Conservation (phyloP, 805 yeast genomes). For the Saturnispora dispora region DNA sequence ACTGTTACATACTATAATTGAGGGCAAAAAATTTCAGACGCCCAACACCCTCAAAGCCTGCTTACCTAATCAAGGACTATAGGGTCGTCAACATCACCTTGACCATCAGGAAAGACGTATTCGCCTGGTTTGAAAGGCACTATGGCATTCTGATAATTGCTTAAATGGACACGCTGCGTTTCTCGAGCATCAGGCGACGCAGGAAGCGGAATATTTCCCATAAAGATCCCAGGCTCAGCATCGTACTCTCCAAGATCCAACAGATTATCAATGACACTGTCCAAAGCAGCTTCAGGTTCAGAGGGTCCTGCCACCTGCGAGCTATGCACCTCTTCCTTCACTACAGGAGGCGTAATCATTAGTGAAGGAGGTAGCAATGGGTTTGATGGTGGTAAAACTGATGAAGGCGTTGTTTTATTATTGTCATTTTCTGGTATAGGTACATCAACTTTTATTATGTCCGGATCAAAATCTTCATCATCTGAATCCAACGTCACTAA, state of each 20-base stretch:
- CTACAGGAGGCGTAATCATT: not conserved
- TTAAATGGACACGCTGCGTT: not conserved
- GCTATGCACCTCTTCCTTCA: not conserved
- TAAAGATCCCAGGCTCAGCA: conserved; percentile 6
- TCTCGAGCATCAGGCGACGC: conserved; percentile 12
- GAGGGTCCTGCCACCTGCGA: not conserved
- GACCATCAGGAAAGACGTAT: conserved; percentile 23
- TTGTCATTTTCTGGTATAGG: not conserved
- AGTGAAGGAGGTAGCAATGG: not conserved
- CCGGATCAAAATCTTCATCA: conserved; percentile 14
- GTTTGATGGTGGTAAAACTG: not conserved
- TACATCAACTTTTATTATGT: not conserved
- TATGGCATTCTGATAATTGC: not conserved
- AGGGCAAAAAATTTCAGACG: not conserved
- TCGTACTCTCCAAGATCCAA: conserved; percentile 1
- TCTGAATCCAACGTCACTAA: conserved; percentile 12
- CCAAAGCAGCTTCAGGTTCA: not conserved
- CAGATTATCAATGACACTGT: not conserved
- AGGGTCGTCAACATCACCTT: conserved; percentile 27
- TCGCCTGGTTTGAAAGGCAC: not conserved
- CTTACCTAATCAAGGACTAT: conserved; percentile 22
- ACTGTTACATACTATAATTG: not conserved
- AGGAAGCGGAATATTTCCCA: conserved; percentile 5
- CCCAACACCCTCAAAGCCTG: not conserved
- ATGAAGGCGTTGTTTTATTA: not conserved